Percentiles rank a stretch among this genome's conserved stretches.
Evolutionary conservation across 805 yeast species (phyloP).

Genomic region (Candida ulmi): DNA sequence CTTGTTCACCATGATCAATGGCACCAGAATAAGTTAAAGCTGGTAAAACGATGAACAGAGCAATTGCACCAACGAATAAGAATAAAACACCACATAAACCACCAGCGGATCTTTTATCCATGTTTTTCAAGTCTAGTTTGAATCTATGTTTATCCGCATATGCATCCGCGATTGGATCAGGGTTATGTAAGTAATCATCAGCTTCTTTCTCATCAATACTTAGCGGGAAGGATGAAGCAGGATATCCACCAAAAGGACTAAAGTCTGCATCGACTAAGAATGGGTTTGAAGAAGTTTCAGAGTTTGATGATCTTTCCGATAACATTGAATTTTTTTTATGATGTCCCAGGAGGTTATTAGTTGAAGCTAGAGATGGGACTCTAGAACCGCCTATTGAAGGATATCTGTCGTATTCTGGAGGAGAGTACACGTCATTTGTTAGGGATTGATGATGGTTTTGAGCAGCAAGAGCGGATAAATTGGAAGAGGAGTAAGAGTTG

Average conservation of each 20-base stretch:
- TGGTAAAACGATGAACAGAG: slow-evolving; percentile 76
- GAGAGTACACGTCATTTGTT: slow-evolving; percentile 27
- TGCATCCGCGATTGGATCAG: slow-evolving; percentile 92
- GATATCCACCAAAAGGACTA: slow-evolving; percentile 95
- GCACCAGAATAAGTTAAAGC: slow-evolving; percentile 79
- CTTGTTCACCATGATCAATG: slow-evolving; percentile 23
- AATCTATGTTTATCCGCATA: slow-evolving; percentile 70
- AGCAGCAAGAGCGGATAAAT: slow-evolving; percentile 14
- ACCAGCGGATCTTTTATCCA: slow-evolving; percentile 57
- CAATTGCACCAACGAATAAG: slow-evolving; percentile 54
- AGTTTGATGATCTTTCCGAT: slow-evolving; percentile 11
- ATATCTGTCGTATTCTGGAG: slow-evolving; percentile 62
- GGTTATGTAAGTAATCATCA: slow-evolving; percentile 93
- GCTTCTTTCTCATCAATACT: slow-evolving; percentile 90
- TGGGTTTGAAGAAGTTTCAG: slow-evolving; percentile 30
- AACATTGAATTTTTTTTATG: slow-evolving; percentile 12
- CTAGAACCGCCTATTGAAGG: slow-evolving; percentile 56
- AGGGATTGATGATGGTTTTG: slow-evolving; percentile 6
- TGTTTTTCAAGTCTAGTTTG: slow-evolving; percentile 53
- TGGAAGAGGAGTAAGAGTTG: slow-evolving; percentile 20
- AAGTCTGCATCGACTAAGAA: slow-evolving; percentile 55
- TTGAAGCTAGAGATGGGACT: slow-evolving; percentile 46
- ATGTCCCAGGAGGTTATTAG: slow-evolving; percentile 16
- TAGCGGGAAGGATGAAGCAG: slow-evolving; percentile 87
- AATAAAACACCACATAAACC: slow-evolving; percentile 58